A percentile compares a stretch with the other conserved stretches of the same genome.
Evolutionary conservation across 2,329 filamentous ascomycete species (phyloP).

Genomic region (Claviceps paspali): DNA sequence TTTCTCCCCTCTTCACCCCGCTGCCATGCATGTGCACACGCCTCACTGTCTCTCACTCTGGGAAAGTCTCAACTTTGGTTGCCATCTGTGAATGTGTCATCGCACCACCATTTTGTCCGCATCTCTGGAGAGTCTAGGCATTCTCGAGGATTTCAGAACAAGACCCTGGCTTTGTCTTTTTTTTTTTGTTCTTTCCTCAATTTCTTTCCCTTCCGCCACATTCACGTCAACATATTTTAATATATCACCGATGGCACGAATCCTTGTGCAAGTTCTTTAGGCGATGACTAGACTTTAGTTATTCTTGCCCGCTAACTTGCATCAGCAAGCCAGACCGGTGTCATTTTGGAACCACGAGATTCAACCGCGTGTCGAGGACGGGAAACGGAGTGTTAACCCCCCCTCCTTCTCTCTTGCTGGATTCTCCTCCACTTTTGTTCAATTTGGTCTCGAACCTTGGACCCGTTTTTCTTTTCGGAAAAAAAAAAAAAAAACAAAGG

Average conservation of each 20-base stretch:
- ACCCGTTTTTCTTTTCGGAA: too few relatives aligned
- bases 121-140: conserved; percentile 1
- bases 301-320: neutral
- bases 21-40: neutral
- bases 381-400: neutral
- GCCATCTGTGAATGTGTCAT: conserved; percentile 3
- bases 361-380: neutral
- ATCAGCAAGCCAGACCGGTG: neutral
- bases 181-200: neutral
- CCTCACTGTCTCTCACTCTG: neutral
- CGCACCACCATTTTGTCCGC: neutral
- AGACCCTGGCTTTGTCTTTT: too few relatives aligned
- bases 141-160: neutral
- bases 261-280: neutral
- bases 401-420: too few relatives aligned
- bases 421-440: too few relatives aligned
- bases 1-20: neutral
- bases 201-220: neutral
- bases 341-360: neutral
- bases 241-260: neutral
- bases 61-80: neutral
- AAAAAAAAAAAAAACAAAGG: too few relatives aligned
- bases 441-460: too few relatives aligned
- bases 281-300: neutral
- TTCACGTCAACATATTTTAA: neutral